Base-by-base conservation (phyloP, 2,329 filamentous ascomycete genomes). In the Pleoardoris graminearum region DNA sequence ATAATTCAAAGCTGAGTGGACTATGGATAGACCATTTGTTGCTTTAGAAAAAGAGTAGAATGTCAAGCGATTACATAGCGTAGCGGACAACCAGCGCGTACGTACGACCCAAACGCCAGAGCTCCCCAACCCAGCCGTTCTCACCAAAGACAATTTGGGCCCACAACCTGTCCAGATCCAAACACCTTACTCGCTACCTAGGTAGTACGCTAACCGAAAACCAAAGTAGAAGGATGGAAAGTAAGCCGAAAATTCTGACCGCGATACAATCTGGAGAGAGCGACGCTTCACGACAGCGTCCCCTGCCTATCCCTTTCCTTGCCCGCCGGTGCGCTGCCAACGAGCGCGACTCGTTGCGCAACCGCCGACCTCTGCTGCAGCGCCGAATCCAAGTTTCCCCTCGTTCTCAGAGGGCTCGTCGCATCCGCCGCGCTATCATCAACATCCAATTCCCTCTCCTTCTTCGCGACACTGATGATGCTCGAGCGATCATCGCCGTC, bases 351-450 rank as follows among this genome's bases (percentile, higher is more conserved):
- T 27, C 54, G 58, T 27, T 63, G 57, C 16, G 30, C 55, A 16
- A 71, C 33, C 5, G 17, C 10, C 8, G 14, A 7, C 17, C 33
- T 36, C 33, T 36, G 33, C 33, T 36, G 33, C n/a, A 36, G 35
- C 27, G 63, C 65, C 8, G 62, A 59, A 1, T 73, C 70, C 1
- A 72, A 49, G 12, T 62, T 68, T 3, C 54, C 65, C 36, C 64
- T 61, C 2, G 63, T 69, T 2, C 70, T 59, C 51, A 73, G 54
- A 2, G 70, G 69, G 42, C 68, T 73, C 0, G 71, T 74, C 7
- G 72, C 72, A 61, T 76, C 73, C 1, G 71, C 72, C 7, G 69
- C 70, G 17, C 71, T 72, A 46, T 76, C 73, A 48, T 76, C 73
- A 2, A 76, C 72, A 57, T 76, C 73, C 1, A 76, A 61, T 45